phyloP scores from a whole-genome alignment of 495 filamentous ascomycete genomes.

The Penicillium tannophilum region DNA sequence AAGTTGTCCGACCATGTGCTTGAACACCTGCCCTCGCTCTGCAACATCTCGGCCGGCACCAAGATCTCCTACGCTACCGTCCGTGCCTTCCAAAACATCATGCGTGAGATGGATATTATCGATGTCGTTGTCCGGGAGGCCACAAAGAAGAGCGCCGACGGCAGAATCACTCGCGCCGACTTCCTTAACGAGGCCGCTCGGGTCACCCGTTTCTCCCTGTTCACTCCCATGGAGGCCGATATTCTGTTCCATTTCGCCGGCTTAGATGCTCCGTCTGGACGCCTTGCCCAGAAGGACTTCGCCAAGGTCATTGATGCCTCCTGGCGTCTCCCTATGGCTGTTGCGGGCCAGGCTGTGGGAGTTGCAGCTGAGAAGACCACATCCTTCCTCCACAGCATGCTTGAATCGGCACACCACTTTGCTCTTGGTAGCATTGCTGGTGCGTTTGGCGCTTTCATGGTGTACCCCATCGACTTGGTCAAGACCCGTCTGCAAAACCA shows the following conservation, averaged over 20 bases:
- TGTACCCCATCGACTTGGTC: constrained; percentile 97
- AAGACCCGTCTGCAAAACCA: constrained; percentile 99
- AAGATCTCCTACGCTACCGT: constrained; percentile 98
- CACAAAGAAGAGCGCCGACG: constrained; percentile 78
- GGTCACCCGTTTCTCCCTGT: constrained; percentile 87
- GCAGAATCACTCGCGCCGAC: constrained; percentile 89
- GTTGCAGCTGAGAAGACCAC: constrained; percentile 55
- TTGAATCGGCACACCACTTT: constrained; percentile 89
- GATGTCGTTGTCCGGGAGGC: constrained; percentile 89
- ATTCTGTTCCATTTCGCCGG: constrained; percentile 98
- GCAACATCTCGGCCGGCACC: constrained; percentile 88
- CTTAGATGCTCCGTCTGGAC: constrained; percentile 81
- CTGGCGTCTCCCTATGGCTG: constrained; percentile 68
- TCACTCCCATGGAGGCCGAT: constrained; percentile 98
- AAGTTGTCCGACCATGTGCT: constrained; percentile 97
- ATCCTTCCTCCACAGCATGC: constrained; percentile 58
- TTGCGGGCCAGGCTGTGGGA: constrained; percentile 39
- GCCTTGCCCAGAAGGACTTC: constrained; percentile 83
- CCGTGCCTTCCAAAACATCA: constrained; percentile 94
- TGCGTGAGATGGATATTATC: constrained; percentile 96
- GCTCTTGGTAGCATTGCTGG: constrained; percentile 84
- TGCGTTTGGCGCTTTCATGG: constrained; percentile 97
- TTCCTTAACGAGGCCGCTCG: constrained; percentile 93
- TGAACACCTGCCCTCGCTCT: constrained; percentile 89
- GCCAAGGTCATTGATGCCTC: constrained; percentile 91